Evolutionary conservation across 768 basidiomycete genomes (phyloP).

Genomic region (Lyophyllum atratum): DNA sequence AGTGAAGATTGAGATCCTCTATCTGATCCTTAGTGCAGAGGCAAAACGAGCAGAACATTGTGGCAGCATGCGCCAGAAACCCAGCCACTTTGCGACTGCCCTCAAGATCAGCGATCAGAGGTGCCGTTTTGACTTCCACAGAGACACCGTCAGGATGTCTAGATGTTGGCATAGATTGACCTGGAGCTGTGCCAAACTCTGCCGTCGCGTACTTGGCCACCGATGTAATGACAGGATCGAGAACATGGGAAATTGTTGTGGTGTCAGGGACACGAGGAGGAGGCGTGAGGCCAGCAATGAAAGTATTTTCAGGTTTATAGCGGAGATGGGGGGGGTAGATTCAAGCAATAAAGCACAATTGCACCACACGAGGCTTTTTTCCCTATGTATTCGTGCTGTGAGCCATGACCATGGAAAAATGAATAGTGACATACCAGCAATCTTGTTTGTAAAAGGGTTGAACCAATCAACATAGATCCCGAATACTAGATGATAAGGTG

Average conservation of each 20-base stretch:
- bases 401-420: constrained; percentile 13
- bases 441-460: too few species aligned
- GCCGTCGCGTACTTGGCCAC: constrained; percentile 19
- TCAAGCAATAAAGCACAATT: too few species aligned
- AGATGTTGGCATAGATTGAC: too few species aligned
- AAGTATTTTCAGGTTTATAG: too few species aligned
- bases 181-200: constrained; percentile 12
- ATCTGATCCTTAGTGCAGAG: constrained; percentile 9
- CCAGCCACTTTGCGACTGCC: too few species aligned
- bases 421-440: constrained; percentile 31
- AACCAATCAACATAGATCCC: constrained; percentile 37
- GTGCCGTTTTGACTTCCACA: too few species aligned
- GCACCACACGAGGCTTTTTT: constrained; percentile 25
- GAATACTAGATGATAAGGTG: constrained; percentile 20
- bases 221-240: constrained; percentile 13
- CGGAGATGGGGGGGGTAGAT: too few species aligned
- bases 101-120: too few species aligned
- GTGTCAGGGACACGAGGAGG: constrained; percentile 31
- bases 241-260: constrained; percentile 28
- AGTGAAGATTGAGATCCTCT: constrained; percentile 15
- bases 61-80: constrained; percentile 12
- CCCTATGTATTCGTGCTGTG: not conserved
- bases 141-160: too few species aligned
- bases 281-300: constrained; percentile 32
- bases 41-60: constrained; percentile 21